phyloP scores from a whole-genome alignment of 192 early-diverging fungal genomes.

The Podila minutissima region DNA sequence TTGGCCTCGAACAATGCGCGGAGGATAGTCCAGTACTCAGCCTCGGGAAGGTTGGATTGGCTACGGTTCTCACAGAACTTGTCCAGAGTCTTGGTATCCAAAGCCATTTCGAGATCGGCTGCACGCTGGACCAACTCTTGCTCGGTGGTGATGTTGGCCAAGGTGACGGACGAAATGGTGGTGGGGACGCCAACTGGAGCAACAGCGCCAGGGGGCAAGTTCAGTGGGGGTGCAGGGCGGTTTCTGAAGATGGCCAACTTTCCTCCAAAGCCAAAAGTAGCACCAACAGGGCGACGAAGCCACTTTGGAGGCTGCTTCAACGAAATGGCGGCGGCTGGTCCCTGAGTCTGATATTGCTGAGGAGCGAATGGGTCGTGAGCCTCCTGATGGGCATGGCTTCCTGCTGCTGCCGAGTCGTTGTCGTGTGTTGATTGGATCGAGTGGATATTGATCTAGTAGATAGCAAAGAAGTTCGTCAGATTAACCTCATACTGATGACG shows the following conservation, averaged over 20 bases:
- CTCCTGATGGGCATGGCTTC: constrained; percentile 19
- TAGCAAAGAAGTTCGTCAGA: too few relatives aligned
- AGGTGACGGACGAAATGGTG: constrained; percentile 58
- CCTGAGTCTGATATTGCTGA: constrained; percentile 39
- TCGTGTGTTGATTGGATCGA: constrained; percentile 71
- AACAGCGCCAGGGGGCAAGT: constrained; percentile 52
- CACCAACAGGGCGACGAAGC: constrained; percentile 89
- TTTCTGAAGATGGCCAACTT: constrained; percentile 83
- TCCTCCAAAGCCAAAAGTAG: constrained; percentile 90
- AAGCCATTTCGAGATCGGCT: constrained; percentile 75
- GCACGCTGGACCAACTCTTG: constrained; percentile 74
- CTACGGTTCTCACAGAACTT: constrained; percentile 53
- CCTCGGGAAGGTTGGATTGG: constrained; percentile 25
- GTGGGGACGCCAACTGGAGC: constrained; percentile 40
- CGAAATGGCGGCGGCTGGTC: constrained; percentile 58
- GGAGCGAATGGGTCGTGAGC: constrained; percentile 83
- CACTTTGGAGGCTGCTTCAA: constrained; percentile 94
- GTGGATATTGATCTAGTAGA: constrained; percentile 75
- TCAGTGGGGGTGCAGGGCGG: constrained; percentile 53
- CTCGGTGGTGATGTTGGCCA: constrained; percentile 78
- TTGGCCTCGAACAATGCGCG: constrained; percentile 83
- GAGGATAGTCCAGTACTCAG: constrained; percentile 83
- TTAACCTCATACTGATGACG: too few relatives aligned
- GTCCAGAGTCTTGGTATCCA: constrained; percentile 61
- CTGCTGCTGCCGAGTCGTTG: constrained; percentile 23